phyloP scores from a whole-genome alignment of 768 basidiomycete genomes.

The Podaxis sp. region DNA sequence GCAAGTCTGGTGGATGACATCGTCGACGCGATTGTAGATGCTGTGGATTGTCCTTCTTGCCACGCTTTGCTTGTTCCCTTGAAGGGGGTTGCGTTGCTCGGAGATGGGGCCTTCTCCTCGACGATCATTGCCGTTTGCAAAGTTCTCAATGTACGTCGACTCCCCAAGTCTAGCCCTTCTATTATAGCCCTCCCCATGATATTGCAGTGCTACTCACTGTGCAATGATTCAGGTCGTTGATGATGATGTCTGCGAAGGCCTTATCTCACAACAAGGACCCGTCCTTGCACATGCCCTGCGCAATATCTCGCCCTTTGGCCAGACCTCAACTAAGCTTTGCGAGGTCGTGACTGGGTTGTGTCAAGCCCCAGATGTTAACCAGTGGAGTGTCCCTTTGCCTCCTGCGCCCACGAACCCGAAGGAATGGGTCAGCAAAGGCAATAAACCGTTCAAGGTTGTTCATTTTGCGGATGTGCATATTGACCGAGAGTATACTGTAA shows the following conservation, averaged over 20 bases:
- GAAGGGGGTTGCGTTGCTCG: constrained; percentile 43
- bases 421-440: constrained; percentile 32
- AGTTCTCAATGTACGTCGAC: constrained; percentile 31
- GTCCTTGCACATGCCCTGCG: constrained; percentile 57
- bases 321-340: constrained; percentile 54
- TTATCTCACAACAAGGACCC: constrained; percentile 48
- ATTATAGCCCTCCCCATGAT: background rate
- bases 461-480: constrained; percentile 67
- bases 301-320: constrained; percentile 40
- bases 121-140: constrained; percentile 47
- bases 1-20: constrained; percentile 38
- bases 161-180: background rate
- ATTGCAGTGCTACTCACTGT: background rate
- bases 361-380: constrained; percentile 42
- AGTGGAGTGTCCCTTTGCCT: constrained; percentile 44
- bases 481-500: constrained; percentile 51
- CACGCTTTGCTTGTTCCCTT: constrained; percentile 48
- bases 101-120: constrained; percentile 44
- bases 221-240: constrained; percentile 40
- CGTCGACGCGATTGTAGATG: constrained; percentile 39
- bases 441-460: constrained; percentile 48
- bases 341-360: constrained; percentile 54
- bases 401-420: constrained; percentile 34
- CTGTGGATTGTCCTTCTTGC: constrained; percentile 49
- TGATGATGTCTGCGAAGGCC: constrained; percentile 57